phyloP scores from a whole-genome alignment of 2,329 filamentous ascomycete species.

The Ramichloridium luteum region DNA sequence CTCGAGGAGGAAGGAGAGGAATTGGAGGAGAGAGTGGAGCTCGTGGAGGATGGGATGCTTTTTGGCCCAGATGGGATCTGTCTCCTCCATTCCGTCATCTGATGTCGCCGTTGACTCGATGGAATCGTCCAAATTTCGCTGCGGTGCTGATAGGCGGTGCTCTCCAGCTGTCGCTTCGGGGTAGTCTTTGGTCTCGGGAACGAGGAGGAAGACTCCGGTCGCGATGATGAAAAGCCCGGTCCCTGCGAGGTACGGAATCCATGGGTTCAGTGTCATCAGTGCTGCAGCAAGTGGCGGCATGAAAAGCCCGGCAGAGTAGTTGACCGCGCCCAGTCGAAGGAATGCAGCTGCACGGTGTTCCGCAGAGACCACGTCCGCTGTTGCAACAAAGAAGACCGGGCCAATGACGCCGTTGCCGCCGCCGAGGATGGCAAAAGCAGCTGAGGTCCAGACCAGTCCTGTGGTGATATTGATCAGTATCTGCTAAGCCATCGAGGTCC shows the following conservation, averaged over 20 bases:
- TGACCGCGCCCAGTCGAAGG: slow-evolving; percentile 20
- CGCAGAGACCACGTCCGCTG: slow-evolving; percentile 23
- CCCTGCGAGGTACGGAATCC: slow-evolving; percentile 22
- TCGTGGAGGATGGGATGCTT: not conserved
- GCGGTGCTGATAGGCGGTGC: no score
- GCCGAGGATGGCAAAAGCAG: slow-evolving; percentile 20
- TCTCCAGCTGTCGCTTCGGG: no score
- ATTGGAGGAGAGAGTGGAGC: no score
- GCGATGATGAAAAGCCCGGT: slow-evolving; percentile 10
- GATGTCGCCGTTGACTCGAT: no score
- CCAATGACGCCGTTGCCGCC: slow-evolving; percentile 19
- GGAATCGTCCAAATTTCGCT: no score
- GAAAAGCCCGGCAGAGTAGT: slow-evolving; percentile 19
- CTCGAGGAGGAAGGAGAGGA: slow-evolving; percentile 19
- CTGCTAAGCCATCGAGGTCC: no score
- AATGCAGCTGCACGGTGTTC: slow-evolving; percentile 20
- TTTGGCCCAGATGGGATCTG: slow-evolving; percentile 1
- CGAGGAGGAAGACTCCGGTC: slow-evolving; percentile 10
- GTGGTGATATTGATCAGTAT: no score
- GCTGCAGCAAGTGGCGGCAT: slow-evolving; percentile 23
- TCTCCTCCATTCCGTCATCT: no score
- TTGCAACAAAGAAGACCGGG: slow-evolving; percentile 18
- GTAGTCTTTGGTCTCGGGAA: slow-evolving; percentile 26
- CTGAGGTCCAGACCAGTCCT: slow-evolving; percentile 22
- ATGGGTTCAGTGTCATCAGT: slow-evolving; percentile 25